Conservation (phyloP, 2,329 filamentous ascomycete genomes). For the Calonectria pauciramosa region DNA sequence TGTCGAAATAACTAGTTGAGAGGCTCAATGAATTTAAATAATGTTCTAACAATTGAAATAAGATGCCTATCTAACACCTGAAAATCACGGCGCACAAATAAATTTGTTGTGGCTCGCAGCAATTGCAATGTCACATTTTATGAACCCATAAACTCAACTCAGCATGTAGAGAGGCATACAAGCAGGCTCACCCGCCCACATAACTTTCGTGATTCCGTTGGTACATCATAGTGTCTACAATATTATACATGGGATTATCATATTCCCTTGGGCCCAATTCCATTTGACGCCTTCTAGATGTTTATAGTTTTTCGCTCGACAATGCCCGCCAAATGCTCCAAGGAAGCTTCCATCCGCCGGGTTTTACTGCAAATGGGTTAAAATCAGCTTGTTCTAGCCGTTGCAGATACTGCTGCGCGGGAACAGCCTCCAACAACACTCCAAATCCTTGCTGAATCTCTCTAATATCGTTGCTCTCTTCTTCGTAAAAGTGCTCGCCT, state of each 20-base stretch:
- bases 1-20: no score
- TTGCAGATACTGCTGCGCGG: constrained; percentile 83
- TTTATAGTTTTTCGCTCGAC: constrained; percentile 63
- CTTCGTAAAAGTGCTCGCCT: constrained; percentile 71
- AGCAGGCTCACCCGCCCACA: background rate
- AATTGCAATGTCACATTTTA: no score
- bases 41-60: no score
- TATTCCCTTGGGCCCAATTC: background rate
- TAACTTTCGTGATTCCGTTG: constrained; percentile 24
- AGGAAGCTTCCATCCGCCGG: constrained; percentile 82
- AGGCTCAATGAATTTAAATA: no score
- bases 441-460: constrained; percentile 77
- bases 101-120: no score
- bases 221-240: constrained; percentile 29
- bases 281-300: background rate
- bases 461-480: constrained; percentile 52
- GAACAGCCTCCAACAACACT: constrained; percentile 83
- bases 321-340: constrained; percentile 76
- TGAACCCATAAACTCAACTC: background rate
- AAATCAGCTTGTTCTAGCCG: constrained; percentile 86
- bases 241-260: constrained; percentile 26
- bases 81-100: no score
- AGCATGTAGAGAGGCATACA: background rate
- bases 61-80: no score
- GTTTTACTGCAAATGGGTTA: constrained; percentile 79